Percentiles rank a stretch among this genome's conserved stretches.
These are phyloP conservation scores for Marchantia polymorpha DNA, from an alignment of 225 moss, liverwort and hornwort genomes.

Conservation along the genomic window DNA sequence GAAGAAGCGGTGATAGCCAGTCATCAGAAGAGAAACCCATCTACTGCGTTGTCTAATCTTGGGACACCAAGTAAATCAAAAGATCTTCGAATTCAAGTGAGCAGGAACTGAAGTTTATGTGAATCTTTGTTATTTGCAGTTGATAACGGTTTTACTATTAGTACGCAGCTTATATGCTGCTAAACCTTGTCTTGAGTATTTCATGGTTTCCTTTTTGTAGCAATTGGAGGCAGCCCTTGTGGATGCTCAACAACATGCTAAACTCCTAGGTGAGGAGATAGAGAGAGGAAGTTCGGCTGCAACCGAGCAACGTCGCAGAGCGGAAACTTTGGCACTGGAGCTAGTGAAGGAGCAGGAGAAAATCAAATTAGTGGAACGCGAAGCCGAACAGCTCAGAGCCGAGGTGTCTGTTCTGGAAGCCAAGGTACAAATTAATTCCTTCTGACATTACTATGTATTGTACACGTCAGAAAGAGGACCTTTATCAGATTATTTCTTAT, in stretches of 20 bases:
- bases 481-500: too few relatives aligned
- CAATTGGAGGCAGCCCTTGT: conserved; percentile 70
- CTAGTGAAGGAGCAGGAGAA: conserved; percentile 53
- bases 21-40: conserved; percentile 60
- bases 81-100: conserved; percentile 81
- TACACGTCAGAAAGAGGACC: too few relatives aligned
- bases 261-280: conserved; percentile 59
- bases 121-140: background rate
- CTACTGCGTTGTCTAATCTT: conserved; percentile 57
- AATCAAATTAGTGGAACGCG: conserved; percentile 65
- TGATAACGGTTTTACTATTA: background rate
- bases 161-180: background rate
- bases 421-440: conserved; percentile 35
- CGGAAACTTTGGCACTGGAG: conserved; percentile 61
- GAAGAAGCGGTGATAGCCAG: conserved; percentile 88
- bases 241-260: conserved; percentile 61
- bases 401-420: conserved; percentile 65
- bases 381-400: conserved; percentile 65
- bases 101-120: background rate
- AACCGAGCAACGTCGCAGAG: conserved; percentile 60
- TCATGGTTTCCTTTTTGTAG: conserved; percentile 35
- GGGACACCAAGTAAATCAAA: conserved; percentile 77
- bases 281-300: conserved; percentile 46
- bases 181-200: background rate
- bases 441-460: too few relatives aligned